Base-by-base conservation (phyloP, 176 grass and related monocot species). In the Panicum miliaceum region DNA sequence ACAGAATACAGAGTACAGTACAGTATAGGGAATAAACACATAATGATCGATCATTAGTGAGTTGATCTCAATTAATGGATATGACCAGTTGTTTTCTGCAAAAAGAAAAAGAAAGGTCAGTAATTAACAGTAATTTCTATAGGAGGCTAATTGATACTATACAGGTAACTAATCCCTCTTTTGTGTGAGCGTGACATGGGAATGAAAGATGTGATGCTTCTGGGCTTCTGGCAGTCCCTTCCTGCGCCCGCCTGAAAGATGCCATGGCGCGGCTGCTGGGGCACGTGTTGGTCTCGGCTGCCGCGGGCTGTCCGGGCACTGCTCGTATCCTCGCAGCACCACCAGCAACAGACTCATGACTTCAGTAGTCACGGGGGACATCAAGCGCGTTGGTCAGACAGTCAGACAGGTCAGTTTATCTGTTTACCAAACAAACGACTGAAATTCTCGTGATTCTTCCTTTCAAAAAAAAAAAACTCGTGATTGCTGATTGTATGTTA, bases 281-380 rank as follows among this genome's bases (percentile, higher is more conserved):
- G 29, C 73, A 76, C 73, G 52, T 59, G 73, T 23, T 57, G 4
- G 42, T 16, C n/a, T 27, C 32, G 63, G 63, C 8, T 51, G 70
- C 70, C 70, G 26, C 45, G 7, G 7, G 25, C 25, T 51, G 70
- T 29, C 29, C 12, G 9, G 71, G 0, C 46, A 51, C 25, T 73
- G 42, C 69, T 29, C 25, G 23, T 13, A 34, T 22, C 13, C 40
- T 72, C 25, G 45, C 46, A 27, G 34, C 73, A 8, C 40, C 51
- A 36, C n/a, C 68, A 47, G 3, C 42, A 47, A 71, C 41, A 27
- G 23, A 23, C 12, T 71, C 41, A 27, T 26, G 43, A 20, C 18
- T 19, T 26, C 12, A 73, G n/a, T 14, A 47, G 43, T 74, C 71
- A 52, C 71, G 71, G 46, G 70, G 71, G 15, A 51, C 72, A 54